phyloP scores from a whole-genome alignment of 805 yeast genomes.

The Nakazawaea ishiwadae region DNA sequence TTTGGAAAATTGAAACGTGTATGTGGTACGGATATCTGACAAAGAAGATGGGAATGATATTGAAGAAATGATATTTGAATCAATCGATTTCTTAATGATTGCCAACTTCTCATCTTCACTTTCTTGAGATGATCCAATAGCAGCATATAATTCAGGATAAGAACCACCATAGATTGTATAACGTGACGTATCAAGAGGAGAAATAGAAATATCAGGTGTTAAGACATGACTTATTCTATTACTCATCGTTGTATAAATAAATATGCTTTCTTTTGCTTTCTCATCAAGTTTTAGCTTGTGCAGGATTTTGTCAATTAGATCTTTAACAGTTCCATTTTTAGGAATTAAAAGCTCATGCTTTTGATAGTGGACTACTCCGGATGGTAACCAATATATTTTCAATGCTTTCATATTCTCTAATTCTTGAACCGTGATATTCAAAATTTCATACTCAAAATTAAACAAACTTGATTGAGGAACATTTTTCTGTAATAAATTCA shows the following conservation, averaged over 20 bases:
- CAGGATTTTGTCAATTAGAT: slow-evolving; percentile 52
- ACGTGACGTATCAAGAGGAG: slow-evolving; percentile 27
- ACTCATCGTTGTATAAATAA: slow-evolving; percentile 52
- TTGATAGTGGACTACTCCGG: slow-evolving; percentile 67
- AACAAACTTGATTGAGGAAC: slow-evolving; percentile 39
- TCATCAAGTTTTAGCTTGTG: slow-evolving; percentile 47
- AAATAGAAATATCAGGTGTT: slow-evolving; percentile 30
- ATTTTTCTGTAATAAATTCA: slow-evolving; percentile 32
- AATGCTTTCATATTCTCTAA: slow-evolving; percentile 71
- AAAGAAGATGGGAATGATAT: slow-evolving; percentile 3
- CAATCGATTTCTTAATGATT: slow-evolving; percentile 6
- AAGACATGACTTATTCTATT: slow-evolving; percentile 10
- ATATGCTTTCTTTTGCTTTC: slow-evolving; percentile 37
- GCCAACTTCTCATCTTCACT: slow-evolving; percentile 3
- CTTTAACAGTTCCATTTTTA: slow-evolving; percentile 48
- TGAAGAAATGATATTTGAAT: neutral
- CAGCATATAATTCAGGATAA: slow-evolving; percentile 33
- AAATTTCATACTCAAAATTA: slow-evolving; percentile 65
- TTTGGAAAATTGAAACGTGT: slow-evolving; percentile 66
- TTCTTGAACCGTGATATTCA: slow-evolving; percentile 70
- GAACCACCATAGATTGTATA: slow-evolving; percentile 35
- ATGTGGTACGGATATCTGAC: slow-evolving; percentile 10
- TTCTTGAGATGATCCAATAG: slow-evolving; percentile 29
- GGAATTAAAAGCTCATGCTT: slow-evolving; percentile 68
- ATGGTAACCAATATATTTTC: slow-evolving; percentile 66